phyloP scores from a whole-genome alignment of 2,329 filamentous ascomycete genomes.

The Aspergillus quadricinctus region DNA sequence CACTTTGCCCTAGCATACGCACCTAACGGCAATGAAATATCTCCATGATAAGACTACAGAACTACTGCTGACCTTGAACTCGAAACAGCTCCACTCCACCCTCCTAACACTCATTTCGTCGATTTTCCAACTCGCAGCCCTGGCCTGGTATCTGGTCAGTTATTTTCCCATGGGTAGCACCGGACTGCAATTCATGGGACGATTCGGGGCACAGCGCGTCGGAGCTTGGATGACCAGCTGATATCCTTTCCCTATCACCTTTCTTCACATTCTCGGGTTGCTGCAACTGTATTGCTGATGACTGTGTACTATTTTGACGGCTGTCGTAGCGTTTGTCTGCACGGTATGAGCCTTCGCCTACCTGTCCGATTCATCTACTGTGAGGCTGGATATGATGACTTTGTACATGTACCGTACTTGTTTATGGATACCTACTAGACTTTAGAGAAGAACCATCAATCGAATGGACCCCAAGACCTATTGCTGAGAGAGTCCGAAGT shows the following conservation, averaged over 20 bases:
- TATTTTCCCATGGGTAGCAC: slow-evolving; percentile 97
- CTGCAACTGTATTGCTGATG: neutral
- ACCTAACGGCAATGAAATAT: neutral
- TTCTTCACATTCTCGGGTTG: neutral
- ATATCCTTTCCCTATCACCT: neutral
- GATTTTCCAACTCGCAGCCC: slow-evolving; percentile 74
- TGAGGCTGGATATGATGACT: neutral
- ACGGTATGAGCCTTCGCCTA: neutral
- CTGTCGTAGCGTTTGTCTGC: neutral
- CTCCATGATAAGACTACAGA: neutral
- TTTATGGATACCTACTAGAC: neutral
- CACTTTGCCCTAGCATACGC: neutral
- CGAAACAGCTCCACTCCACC: slow-evolving; percentile 69
- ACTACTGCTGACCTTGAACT: slow-evolving; percentile 19
- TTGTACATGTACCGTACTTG: neutral
- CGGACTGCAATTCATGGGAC: slow-evolving; percentile 78
- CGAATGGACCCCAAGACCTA: neutral
- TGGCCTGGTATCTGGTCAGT: slow-evolving; percentile 91
- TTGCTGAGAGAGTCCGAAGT: neutral
- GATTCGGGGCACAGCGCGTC: slow-evolving; percentile 78
- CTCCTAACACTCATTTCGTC: slow-evolving; percentile 80
- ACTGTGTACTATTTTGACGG: neutral
- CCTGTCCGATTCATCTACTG: neutral
- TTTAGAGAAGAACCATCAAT: neutral
- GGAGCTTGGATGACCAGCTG: slow-evolving; percentile 82